Conservation (phyloP, 2,329 filamentous ascomycete genomes). For the Pyrenophora tritici-repentis region DNA sequence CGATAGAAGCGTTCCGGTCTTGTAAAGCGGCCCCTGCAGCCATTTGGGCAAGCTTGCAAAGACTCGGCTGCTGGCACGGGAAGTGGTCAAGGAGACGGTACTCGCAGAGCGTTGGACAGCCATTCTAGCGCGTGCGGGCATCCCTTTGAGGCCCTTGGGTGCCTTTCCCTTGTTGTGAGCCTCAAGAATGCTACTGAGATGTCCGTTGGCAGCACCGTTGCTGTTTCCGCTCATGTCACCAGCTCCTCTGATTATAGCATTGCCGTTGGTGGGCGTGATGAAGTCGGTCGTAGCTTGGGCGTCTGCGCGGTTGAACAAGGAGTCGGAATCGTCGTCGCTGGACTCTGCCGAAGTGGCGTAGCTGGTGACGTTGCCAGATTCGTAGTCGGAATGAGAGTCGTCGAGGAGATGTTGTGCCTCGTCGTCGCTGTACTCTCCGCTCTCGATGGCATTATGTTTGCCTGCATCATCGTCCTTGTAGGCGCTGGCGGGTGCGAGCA, state of each 20-base stretch:
- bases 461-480: constrained; percentile 66
- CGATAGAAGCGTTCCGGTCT: constrained; percentile 47
- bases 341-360: constrained; percentile 41
- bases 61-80: constrained; percentile 41
- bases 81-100: constrained; percentile 32
- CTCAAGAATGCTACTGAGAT: constrained; percentile 39
- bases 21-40: constrained; percentile 57
- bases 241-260: constrained; percentile 47
- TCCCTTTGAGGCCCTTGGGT: constrained; percentile 43
- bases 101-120: constrained; percentile 25
- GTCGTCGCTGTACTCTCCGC: constrained; percentile 61
- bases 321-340: constrained; percentile 34
- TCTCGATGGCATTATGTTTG: constrained; percentile 48
- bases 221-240: constrained; percentile 47
- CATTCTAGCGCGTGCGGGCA: constrained; percentile 36
- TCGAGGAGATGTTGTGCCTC: constrained; percentile 48
- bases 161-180: constrained; percentile 28
- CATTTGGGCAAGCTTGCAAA: constrained; percentile 59
- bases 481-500: constrained; percentile 81
- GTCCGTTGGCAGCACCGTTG: constrained; percentile 46
- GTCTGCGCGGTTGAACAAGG: constrained; percentile 35
- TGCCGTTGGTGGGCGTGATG: constrained; percentile 56
- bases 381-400: constrained; percentile 53
- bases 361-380: constrained; percentile 53
- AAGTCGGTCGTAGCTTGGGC: constrained; percentile 39